Evolutionary conservation across 306 rosid genomes (phyloP).

Genomic region (Styphnolobium japonicum): DNA sequence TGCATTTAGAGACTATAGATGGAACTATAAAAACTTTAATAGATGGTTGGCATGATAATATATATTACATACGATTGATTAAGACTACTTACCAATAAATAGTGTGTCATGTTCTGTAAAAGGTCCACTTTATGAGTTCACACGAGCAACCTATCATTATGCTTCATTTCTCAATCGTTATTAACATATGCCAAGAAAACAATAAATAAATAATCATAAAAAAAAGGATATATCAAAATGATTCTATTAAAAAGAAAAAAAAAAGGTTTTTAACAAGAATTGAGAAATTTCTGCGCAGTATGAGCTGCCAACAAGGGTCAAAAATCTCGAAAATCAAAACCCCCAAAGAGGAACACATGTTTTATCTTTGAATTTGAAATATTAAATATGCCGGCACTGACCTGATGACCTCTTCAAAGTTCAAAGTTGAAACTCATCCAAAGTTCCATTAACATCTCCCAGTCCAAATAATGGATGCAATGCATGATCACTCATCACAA

Average conservation of each 20-base stretch:
- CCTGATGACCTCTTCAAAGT: slow-evolving; percentile 36
- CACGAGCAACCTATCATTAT: slow-evolving; percentile 8
- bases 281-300: slow-evolving; percentile 7
- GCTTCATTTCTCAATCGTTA: background rate
- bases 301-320: slow-evolving; percentile 19
- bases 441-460: background rate
- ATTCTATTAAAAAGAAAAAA: background rate
- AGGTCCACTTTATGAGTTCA: slow-evolving; percentile 20
- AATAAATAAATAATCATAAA: no score
- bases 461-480: background rate
- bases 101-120: slow-evolving; percentile 11
- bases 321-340: slow-evolving; percentile 32
- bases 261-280: background rate
- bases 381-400: slow-evolving; percentile 46
- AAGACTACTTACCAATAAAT: slow-evolving; percentile 24
- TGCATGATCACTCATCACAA: slow-evolving; percentile 10
- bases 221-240: no score
- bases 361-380: slow-evolving; percentile 4
- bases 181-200: background rate
- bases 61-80: slow-evolving; percentile 1
- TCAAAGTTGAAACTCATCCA: slow-evolving; percentile 21
- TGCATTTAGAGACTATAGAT: background rate
- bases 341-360: slow-evolving; percentile 32
- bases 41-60: background rate
- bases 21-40: background rate